Evolutionary conservation across 495 filamentous ascomycete genomes (phyloP), one percentile per base, ranked within the genome.

Genomic region (Penicillium paxilli): DNA sequence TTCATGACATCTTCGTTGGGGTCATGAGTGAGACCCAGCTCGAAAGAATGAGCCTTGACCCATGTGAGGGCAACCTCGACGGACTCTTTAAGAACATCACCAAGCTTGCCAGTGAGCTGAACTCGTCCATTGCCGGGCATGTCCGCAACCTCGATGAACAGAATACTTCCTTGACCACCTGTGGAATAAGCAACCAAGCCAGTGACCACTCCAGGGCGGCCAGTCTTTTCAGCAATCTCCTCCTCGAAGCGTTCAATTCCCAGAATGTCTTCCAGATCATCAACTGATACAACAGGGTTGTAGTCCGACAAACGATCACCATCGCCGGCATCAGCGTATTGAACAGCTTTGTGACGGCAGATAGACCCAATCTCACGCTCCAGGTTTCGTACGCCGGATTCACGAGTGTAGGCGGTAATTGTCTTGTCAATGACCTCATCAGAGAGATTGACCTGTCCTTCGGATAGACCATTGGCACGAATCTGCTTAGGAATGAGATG

Each of bases 51-150:
- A 19, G 91, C 89, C 71, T 96, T 96, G 28, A 99, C 94, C 94
- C 94, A 98, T 10, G 87, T 87, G 32, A 98, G 80, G 20, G 94
- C 94, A 19, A 99, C 94, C 67, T 98, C 93, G 35, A 97, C 95
- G 56, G 87, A 91, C 71, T 99, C 94, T 74, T 97, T 97, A 37
- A 99, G 83, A 17, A 98, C 94, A 66, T 96, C 92, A 52, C 94
- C 95, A n/a, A 99, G 84, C 65, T 96, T 99, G 44, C 94, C 94
- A 14, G 94, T 99, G n/a, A 98, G 83, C 73, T 97, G 93, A 42
- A 99, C 88, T 42, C 88, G 87, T 26, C 94, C 94, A 48, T 80
- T 88, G 25, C 94, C 94, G 11, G 94, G 94, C 93, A 98, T 97
- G 66, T 96, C 91, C 25, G 92, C 91, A 23, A 96, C 89, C 73